These are phyloP conservation scores for Hamigera avellanea DNA, from an alignment of 495 filamentous ascomycete genomes.

Conservation along the genomic window DNA sequence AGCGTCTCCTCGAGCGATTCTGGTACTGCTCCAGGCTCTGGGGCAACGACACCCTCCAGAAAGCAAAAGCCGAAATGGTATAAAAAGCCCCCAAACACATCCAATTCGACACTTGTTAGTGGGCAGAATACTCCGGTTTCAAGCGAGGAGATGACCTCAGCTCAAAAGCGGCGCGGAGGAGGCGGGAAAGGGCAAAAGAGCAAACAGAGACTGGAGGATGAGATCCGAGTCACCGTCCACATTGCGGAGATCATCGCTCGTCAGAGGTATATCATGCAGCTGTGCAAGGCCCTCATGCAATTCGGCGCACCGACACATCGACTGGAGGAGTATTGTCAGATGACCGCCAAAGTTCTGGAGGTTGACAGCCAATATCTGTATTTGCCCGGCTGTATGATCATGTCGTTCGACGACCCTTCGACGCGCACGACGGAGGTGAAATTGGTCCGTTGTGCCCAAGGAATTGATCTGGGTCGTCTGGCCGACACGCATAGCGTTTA, in stretches of 20 bases:
- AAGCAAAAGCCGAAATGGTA: slow-evolving; percentile 27
- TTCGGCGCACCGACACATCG: slow-evolving; percentile 67
- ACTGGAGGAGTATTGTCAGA: slow-evolving; percentile 73
- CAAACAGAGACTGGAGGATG: slow-evolving; percentile 27
- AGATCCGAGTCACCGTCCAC: slow-evolving; percentile 69
- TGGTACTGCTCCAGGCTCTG: slow-evolving; percentile 9
- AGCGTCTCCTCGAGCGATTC: slow-evolving; percentile 3
- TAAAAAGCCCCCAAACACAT: slow-evolving; percentile 12
- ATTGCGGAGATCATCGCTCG: slow-evolving; percentile 68
- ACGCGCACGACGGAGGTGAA: slow-evolving; percentile 87
- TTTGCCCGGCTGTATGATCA: slow-evolving; percentile 85
- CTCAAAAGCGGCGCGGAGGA: slow-evolving; percentile 14
- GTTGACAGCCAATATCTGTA: slow-evolving; percentile 85
- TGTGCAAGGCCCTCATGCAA: slow-evolving; percentile 79
- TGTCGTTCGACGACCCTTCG: slow-evolving; percentile 77
- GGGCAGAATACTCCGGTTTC: slow-evolving; percentile 14
- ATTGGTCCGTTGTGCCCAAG: slow-evolving; percentile 61
- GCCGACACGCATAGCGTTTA: slow-evolving; percentile 77
- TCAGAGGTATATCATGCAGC: slow-evolving; percentile 71
- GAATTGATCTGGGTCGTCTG: slow-evolving; percentile 71
- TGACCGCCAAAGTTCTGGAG: slow-evolving; percentile 74
- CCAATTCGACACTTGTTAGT: slow-evolving; percentile 20
- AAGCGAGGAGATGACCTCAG: slow-evolving; percentile 12
- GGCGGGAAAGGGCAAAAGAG: slow-evolving; percentile 15
- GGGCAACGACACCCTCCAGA: slow-evolving; percentile 12